These are phyloP conservation scores for Colletotrichum sp. DNA, from an alignment of 2,329 filamentous ascomycete genomes.

Conservation along the genomic window DNA sequence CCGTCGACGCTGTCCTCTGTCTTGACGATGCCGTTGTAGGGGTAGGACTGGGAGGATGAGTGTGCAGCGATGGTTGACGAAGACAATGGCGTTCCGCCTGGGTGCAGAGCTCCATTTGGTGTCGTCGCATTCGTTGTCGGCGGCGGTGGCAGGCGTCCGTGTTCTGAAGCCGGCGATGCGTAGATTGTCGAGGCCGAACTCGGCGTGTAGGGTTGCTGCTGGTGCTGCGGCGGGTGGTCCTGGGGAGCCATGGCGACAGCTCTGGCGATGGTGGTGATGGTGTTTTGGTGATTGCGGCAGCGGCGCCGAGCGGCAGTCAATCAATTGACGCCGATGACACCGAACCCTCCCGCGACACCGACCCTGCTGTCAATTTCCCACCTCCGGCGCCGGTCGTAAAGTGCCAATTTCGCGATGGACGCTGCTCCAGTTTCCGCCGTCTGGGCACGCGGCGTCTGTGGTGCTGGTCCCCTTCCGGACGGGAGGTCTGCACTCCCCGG, in stretches of 20 bases:
- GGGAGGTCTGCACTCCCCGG: neutral
- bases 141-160: neutral
- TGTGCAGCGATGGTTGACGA: neutral
- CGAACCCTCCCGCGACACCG: neutral
- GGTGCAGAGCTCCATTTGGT: neutral
- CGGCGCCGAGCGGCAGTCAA: neutral
- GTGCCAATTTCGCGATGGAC: neutral
- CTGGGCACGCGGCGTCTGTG: neutral
- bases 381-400: neutral
- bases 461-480: neutral
- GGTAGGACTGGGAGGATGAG: neutral
- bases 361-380: neutral
- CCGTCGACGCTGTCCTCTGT: constrained; percentile 1
- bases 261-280: neutral
- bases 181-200: constrained; percentile 10
- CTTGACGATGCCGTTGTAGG: constrained; percentile 2
- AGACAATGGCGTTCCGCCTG: neutral
- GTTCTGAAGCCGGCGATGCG: constrained; percentile 9
- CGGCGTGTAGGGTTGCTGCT: neutral
- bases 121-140: neutral
- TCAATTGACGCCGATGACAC: neutral
- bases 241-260: neutral
- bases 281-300: neutral
- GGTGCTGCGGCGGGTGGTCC: neutral
- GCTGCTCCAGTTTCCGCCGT: neutral